Conservation (phyloP, 352 stramenopile genomes). For the Nothophytophthora sp. region DNA sequence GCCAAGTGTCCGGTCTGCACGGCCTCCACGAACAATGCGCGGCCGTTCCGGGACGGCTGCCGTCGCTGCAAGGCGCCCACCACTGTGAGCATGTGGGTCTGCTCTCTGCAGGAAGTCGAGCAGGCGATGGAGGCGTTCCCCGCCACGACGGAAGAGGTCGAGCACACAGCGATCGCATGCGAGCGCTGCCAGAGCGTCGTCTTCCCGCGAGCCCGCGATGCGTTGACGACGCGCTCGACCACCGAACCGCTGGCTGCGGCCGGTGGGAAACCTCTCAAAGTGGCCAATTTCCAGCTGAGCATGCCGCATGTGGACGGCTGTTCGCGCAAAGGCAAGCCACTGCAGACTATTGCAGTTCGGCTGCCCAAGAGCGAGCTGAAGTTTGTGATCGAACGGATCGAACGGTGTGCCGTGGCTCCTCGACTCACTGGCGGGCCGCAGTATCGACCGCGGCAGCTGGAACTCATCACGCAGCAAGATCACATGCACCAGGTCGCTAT, state of each 20-base stretch:
- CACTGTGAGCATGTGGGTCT: slow-evolving; percentile 71
- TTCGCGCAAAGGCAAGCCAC: slow-evolving; percentile 78
- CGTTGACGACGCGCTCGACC: slow-evolving; percentile 60
- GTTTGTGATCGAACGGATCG: slow-evolving; percentile 83
- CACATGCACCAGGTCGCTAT: slow-evolving; percentile 84
- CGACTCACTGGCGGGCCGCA: slow-evolving; percentile 58
- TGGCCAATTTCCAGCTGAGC: slow-evolving; percentile 85
- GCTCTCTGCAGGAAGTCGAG: slow-evolving; percentile 63
- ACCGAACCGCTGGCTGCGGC: slow-evolving; percentile 50
- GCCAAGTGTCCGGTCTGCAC: slow-evolving; percentile 86
- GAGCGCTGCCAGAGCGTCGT: slow-evolving; percentile 72
- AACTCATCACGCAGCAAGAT: slow-evolving; percentile 68
- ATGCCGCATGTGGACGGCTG: slow-evolving; percentile 90
- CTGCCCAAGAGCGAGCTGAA: slow-evolving; percentile 87
- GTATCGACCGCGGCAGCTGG: slow-evolving; percentile 58
- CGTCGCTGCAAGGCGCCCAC: slow-evolving; percentile 79
- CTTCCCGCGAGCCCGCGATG: slow-evolving; percentile 72
- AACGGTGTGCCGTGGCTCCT: slow-evolving; percentile 60
- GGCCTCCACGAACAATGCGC: slow-evolving; percentile 80
- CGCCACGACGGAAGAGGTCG: slow-evolving; percentile 57
- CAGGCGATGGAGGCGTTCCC: slow-evolving; percentile 74
- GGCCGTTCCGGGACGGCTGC: slow-evolving; percentile 84
- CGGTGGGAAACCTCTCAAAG: slow-evolving; percentile 65
- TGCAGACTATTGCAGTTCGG: slow-evolving; percentile 64
- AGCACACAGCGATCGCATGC: slow-evolving; percentile 74